phyloP scores from a whole-genome alignment of 805 yeast species.

The Dipodascus geniculatus region DNA sequence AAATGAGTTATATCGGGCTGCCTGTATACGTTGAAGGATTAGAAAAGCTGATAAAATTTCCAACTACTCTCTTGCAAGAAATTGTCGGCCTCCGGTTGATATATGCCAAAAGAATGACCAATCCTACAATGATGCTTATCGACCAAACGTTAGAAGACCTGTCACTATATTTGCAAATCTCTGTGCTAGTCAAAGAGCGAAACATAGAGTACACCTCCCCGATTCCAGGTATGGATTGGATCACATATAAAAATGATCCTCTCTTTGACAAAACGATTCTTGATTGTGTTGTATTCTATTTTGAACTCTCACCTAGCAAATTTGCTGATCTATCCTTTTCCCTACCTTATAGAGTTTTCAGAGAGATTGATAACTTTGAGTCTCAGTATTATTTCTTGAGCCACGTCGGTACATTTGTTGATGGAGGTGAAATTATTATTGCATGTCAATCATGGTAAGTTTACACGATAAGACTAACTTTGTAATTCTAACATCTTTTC shows the following conservation, averaged over 20 bases:
- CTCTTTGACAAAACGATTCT: slow-evolving; percentile 56
- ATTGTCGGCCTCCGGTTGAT: slow-evolving; percentile 59
- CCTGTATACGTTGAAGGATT: slow-evolving; percentile 55
- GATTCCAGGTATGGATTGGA: slow-evolving; percentile 55
- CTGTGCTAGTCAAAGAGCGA: slow-evolving; percentile 62
- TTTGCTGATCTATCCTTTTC: slow-evolving; percentile 52
- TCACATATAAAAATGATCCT: slow-evolving; percentile 49
- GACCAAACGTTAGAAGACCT: slow-evolving; percentile 89
- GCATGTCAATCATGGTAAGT: slow-evolving; percentile 52
- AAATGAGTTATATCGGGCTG: slow-evolving; percentile 55
- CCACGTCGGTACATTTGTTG: slow-evolving; percentile 65
- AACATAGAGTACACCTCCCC: slow-evolving; percentile 42
- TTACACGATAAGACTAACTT: not conserved
- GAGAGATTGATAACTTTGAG: slow-evolving; percentile 84
- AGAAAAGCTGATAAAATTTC: slow-evolving; percentile 58
- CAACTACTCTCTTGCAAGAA: slow-evolving; percentile 69
- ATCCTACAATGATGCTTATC: slow-evolving; percentile 90
- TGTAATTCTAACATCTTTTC: not conserved
- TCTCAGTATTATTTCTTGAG: slow-evolving; percentile 69
- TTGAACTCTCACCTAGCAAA: slow-evolving; percentile 62
- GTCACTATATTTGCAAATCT: slow-evolving; percentile 60
- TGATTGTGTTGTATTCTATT: slow-evolving; percentile 60
- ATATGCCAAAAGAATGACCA: slow-evolving; percentile 66
- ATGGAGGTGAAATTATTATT: slow-evolving; percentile 69
- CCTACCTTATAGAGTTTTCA: slow-evolving; percentile 62